These are phyloP conservation scores for Meripilus lineatus DNA, from an alignment of 1,284 basidiomycete genomes.

Conservation along the genomic window DNA sequence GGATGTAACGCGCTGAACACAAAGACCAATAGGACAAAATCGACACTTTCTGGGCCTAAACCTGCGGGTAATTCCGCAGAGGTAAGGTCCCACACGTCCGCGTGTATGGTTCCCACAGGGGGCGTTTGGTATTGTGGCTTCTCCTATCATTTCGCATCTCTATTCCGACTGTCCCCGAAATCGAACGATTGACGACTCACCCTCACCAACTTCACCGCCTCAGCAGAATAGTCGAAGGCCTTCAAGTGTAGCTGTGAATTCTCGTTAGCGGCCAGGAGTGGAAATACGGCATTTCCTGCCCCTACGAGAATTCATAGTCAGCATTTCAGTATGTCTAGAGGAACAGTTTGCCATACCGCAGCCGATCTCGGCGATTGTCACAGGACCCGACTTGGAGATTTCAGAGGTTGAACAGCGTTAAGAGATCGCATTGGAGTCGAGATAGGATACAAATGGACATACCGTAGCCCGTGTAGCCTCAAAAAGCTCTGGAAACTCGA, in stretches of 20 bases:
- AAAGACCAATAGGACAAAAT: slow-evolving; percentile 92
- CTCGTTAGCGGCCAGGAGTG: slow-evolving; percentile 75
- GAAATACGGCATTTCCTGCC: slow-evolving; percentile 93
- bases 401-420: slow-evolving; percentile 5
- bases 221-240: slow-evolving; percentile 89
- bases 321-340: not conserved
- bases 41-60: slow-evolving; percentile 64
- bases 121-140: slow-evolving; percentile 71
- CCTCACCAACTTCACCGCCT: slow-evolving; percentile 91
- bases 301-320: slow-evolving; percentile 39
- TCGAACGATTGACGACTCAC: slow-evolving; percentile 30
- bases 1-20: slow-evolving; percentile 95
- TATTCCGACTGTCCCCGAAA: not conserved
- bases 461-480: slow-evolving; percentile 67
- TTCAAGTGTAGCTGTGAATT: slow-evolving; percentile 74
- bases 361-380: slow-evolving; percentile 78
- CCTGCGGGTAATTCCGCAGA: slow-evolving; percentile 61
- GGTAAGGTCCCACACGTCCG: slow-evolving; percentile 91
- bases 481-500: slow-evolving; percentile 87
- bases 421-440: not conserved
- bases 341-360: slow-evolving; percentile 56
- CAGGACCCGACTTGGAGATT: slow-evolving; percentile 62
- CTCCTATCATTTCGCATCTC: slow-evolving; percentile 33
- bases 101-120: slow-evolving; percentile 67
- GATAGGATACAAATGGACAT: slow-evolving; percentile 14